Conservation (phyloP, 192 early-diverging fungal species). For the Paraglomus brasilianum region DNA sequence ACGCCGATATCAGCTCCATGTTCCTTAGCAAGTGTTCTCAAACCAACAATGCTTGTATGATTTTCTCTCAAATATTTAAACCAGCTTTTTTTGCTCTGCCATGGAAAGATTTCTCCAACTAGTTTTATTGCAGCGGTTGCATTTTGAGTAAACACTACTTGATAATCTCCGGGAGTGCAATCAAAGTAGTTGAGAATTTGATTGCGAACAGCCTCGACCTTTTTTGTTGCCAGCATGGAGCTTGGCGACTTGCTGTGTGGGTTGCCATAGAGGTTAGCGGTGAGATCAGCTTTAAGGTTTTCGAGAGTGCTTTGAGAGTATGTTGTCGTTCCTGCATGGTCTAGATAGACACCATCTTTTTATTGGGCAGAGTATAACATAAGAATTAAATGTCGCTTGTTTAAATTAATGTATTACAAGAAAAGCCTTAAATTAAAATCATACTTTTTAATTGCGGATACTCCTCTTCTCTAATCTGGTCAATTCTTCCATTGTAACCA, state of each 20-base stretch:
- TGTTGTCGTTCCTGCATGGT: constrained; percentile 65
- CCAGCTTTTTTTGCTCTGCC: constrained; percentile 38
- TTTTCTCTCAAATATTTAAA: constrained; percentile 65
- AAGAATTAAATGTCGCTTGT: no score
- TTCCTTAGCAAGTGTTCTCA: constrained; percentile 54
- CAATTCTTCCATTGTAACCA: constrained; percentile 29
- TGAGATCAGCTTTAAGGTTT: constrained; percentile 44
- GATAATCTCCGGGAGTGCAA: constrained; percentile 56
- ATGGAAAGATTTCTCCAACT: constrained; percentile 67
- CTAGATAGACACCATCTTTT: constrained; percentile 52
- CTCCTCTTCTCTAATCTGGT: constrained; percentile 16
- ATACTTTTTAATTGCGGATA: constrained; percentile 28
- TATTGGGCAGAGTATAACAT: no score
- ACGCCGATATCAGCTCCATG: no score
- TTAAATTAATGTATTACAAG: no score
- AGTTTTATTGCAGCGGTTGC: constrained; percentile 76
- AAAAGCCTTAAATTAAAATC: background rate
- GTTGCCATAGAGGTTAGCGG: constrained; percentile 56
- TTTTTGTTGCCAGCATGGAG: constrained; percentile 49
- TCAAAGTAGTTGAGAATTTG: constrained; percentile 59
- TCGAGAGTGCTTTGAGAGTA: constrained; percentile 47
- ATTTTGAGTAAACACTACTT: constrained; percentile 75
- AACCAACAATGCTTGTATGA: constrained; percentile 77
- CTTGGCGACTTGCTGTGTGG: constrained; percentile 63
- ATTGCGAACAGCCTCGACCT: constrained; percentile 54